A percentile compares a stretch with the other conserved stretches of the same genome.
Evolutionary conservation across 73 alveolate genomes (phyloP).

Genomic region (Paramecium bursaria): DNA sequence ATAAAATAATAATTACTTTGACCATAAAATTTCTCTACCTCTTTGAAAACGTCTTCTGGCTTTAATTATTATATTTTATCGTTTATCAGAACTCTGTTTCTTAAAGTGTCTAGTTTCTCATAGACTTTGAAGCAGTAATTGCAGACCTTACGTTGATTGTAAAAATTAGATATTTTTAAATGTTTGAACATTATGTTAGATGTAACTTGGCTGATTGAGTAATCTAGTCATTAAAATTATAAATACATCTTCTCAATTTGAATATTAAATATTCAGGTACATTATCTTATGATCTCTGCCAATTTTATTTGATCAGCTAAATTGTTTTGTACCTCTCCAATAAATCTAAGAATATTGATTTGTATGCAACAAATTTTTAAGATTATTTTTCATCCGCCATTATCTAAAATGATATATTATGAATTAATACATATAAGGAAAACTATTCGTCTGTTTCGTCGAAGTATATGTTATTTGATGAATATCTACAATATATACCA

Average conservation of each 20-base stretch:
- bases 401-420: background rate
- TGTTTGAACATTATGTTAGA: conserved; percentile 52
- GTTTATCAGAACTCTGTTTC: conserved; percentile 21
- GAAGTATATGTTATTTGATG: conserved; percentile 52
- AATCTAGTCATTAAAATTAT: conserved; percentile 3
- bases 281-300: background rate
- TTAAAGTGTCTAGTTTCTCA: conserved; percentile 55
- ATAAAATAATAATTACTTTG: background rate
- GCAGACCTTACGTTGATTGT: conserved; percentile 53
- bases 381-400: conserved; percentile 59
- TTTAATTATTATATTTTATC: background rate
- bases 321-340: conserved; percentile 67
- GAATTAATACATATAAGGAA: conserved; percentile 40
- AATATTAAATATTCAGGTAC: conserved; percentile 63
- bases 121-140: conserved; percentile 57
- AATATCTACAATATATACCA: conserved; percentile 65
- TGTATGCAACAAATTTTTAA: conserved; percentile 41
- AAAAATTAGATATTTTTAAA: conserved; percentile 54
- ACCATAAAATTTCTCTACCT: conserved; percentile 8
- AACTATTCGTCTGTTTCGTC: conserved; percentile 67
- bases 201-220: conserved; percentile 60
- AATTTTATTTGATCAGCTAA: background rate
- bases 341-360: conserved; percentile 62
- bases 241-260: conserved; percentile 62
- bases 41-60: conserved; percentile 42